These are phyloP conservation scores for Bimuria novae-zelandiae DNA, from an alignment of 2,329 filamentous ascomycete species.

Conservation along the genomic window DNA sequence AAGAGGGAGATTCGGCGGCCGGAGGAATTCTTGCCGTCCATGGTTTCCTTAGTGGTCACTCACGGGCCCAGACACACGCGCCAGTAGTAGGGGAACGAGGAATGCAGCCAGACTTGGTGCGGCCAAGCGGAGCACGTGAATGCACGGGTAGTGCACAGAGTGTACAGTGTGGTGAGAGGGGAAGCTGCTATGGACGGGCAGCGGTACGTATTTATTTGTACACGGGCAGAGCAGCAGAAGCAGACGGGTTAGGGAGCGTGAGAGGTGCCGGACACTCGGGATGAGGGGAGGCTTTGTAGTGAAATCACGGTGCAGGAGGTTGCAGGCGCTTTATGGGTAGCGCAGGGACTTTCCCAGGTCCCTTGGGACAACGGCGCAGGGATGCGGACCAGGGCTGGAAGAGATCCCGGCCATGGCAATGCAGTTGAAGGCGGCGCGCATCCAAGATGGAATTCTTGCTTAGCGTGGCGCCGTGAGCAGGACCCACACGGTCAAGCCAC, in stretches of 20 bases:
- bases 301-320: slow-evolving; percentile 3
- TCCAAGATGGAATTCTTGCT: slow-evolving; percentile 3
- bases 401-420: slow-evolving; percentile 8
- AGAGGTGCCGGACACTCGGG: background rate
- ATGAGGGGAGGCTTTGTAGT: background rate
- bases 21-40: slow-evolving; percentile 58
- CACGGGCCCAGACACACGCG: slow-evolving; percentile 37
- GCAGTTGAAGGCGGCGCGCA: background rate
- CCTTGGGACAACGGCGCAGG: slow-evolving; percentile 3
- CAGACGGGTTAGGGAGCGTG: background rate
- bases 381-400: slow-evolving; percentile 1
- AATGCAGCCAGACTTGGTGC: slow-evolving; percentile 31
- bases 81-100: slow-evolving; percentile 28
- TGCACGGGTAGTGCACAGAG: too few species aligned
- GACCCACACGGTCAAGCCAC: slow-evolving; percentile 1
- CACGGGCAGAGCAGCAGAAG: background rate
- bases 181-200: background rate
- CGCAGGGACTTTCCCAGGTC: slow-evolving; percentile 2
- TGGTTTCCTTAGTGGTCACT: slow-evolving; percentile 40
- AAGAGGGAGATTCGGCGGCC: slow-evolving; percentile 57
- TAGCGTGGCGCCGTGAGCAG: slow-evolving; percentile 1
- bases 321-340: slow-evolving; percentile 7
- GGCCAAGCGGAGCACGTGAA: slow-evolving; percentile 26
- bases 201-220: slow-evolving; percentile 2
- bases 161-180: too few species aligned